These are phyloP conservation scores for Neocucurbitaria cava DNA, from an alignment of 2,329 filamentous ascomycete genomes.

Conservation along the genomic window DNA sequence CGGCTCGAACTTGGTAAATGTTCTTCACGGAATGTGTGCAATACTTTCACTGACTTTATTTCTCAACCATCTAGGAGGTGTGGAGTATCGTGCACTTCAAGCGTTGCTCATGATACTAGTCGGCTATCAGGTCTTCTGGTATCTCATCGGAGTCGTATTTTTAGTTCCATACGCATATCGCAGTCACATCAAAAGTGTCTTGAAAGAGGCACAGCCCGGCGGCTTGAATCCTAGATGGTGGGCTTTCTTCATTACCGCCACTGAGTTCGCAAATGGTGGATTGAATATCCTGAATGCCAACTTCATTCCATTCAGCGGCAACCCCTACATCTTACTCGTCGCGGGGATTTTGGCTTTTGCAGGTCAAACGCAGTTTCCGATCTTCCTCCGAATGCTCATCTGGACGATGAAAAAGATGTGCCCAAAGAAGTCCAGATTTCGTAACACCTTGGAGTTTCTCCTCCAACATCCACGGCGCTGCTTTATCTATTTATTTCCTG, in stretches of 20 bases:
- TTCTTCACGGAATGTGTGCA: not conserved
- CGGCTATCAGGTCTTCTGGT: constrained; percentile 47
- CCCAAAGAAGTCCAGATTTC: constrained; percentile 48
- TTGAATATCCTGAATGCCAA: constrained; percentile 64
- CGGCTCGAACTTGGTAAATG: constrained; percentile 46
- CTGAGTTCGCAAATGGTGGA: constrained; percentile 61
- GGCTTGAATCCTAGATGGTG: constrained; percentile 43
- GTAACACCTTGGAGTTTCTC: constrained; percentile 62
- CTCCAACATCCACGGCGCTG: constrained; percentile 69
- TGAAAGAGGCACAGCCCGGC: constrained; percentile 45
- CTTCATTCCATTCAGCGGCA: constrained; percentile 65
- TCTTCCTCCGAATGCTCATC: constrained; percentile 64
- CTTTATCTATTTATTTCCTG: constrained; percentile 70
- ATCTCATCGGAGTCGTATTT: constrained; percentile 55
- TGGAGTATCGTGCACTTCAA: constrained; percentile 61
- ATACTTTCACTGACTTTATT: not conserved
- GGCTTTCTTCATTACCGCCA: constrained; percentile 54
- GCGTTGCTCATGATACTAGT: constrained; percentile 56
- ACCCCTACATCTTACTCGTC: constrained; percentile 55
- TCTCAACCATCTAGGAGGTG: constrained; percentile 48
- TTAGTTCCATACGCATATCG: constrained; percentile 55
- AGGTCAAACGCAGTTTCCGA: constrained; percentile 64
- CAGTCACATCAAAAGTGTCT: constrained; percentile 51
- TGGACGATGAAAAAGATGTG: constrained; percentile 62
- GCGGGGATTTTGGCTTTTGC: constrained; percentile 59